Base-by-base conservation (phyloP, 768 basidiomycete species). In the Saitozyma sp. region DNA sequence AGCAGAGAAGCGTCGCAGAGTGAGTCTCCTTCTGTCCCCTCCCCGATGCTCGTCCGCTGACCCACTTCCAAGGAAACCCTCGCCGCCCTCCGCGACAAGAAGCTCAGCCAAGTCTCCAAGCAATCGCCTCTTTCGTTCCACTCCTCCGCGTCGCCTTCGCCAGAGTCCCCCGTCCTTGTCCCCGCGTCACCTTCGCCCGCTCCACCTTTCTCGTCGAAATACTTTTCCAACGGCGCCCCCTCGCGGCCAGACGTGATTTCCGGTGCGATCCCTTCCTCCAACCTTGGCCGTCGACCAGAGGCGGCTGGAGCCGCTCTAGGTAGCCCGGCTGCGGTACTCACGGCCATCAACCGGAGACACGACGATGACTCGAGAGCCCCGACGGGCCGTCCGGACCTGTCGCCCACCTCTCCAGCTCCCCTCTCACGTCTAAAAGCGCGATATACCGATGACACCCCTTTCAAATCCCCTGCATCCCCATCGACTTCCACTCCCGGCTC, bases 381-480 rank as follows among this genome's bases (percentile, higher is more conserved):
- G 2, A 17, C 45, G 45, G 45, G 45, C 17, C 29, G 20, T 29
- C 57, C 43, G 17, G 50, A 58, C 42, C 45, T 62, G 50, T 64
- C 59, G 38, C 68, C 71, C 6, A 55, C 61, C 1, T 66, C 71
- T 14, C 71, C 71, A 46, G 46, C 58, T 50, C 71, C 66, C 41
- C 60, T 65, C 13, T 61, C 58, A 40, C 53, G 70, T n/a, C 52
- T 71, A 20, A 74, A 71, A 63, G 40, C 65, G 4, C 54, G 58
- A 40, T 75, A 72, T 45, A 48, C 59, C 19, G 72, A 67, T 40
- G 70, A 70, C 11, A 56, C 72, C 2, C 72, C 69, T 9, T 64
- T 52, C 14, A 19, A 46, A 29, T 19, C 54, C 37, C n/a, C 57
- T 39, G 43, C 61, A 19, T 40, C 68, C 14, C 17, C 58, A 8